Base-by-base conservation (phyloP, 192 early-diverging fungal species). In the Umbelopsis sp. region DNA sequence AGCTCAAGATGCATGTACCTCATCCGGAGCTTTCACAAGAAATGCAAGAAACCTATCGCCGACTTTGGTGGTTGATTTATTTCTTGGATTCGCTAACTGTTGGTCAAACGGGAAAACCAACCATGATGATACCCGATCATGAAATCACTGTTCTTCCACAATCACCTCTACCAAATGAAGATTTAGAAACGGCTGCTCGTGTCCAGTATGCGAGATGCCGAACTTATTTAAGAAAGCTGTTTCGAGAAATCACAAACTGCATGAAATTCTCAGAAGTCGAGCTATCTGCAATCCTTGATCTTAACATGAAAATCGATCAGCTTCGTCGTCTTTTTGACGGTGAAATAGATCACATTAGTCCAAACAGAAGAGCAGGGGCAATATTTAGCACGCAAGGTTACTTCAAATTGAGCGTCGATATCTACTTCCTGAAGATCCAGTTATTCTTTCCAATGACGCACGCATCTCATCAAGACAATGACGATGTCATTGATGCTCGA, bases 201-300 rank as follows among this genome's bases (percentile, higher is more conserved):
- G 68, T 70, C 17, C 68, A 70, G 31, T 70, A 70, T 70, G 68
- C 68, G 0, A 41, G 49, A 11, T 70, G 68, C 14, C 68, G 68
- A 7, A 70, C 68, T 2, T 24, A 24, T 10, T 50, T 70, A 26
- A 47, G 68, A 12, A 36, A 45, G 26, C 21, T 38, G 11, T 70
- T 45, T 52, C 68, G 68, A 22, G 36, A 41, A 45, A 70, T 52
- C n/a, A n/a, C 45, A 9, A 38, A 25, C 20, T 49, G 32, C 49
- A 47, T 70, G 16, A 12, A 70, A 31, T 45, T 22, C 1, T 21
- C 68, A 12, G 68, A 70, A 44, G 49, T 70, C 21, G 68, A 41
- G 20, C 12, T 52, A 21, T 49, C 68, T 17, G 16, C 31, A 34
- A 34, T 62, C 11, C 56, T 34, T 31, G 31, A 34, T 10, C 29